Evolutionary conservation across 2,329 filamentous ascomycete genomes (phyloP), one percentile per base, ranked within the genome.

Genomic region (Alternaria conjuncta): DNA sequence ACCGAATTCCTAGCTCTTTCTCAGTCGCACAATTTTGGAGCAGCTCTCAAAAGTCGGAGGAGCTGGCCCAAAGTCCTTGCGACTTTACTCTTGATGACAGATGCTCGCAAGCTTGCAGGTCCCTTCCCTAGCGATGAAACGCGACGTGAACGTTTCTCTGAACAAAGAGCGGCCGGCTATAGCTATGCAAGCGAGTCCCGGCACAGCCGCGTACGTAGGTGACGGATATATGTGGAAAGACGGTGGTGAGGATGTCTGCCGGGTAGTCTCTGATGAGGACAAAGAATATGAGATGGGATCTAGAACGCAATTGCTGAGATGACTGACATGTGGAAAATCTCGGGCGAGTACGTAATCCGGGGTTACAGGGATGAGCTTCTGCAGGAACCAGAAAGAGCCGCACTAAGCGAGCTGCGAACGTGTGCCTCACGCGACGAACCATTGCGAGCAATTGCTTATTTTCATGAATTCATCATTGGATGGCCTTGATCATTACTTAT

Each of bases 261-360:
- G 25, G 54, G n/a, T n/a, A 28, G 41, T 30, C 13, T 32, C 32
- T 21, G 50, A 60, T 51, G 61, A 60, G 23, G 18, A 41, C 45
- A 50, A 56, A n/a, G 41, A 20, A 53, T 25, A 59, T 53, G 47
- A 62, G 61, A 63, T 51, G 61, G 20, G 44, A 51, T 64, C 57
- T 61, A 44, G 44, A 64, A 59, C 51, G 12, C 57, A 61, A 55
- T 56, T 36, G 43, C 43, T 51, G 47, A 18, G 63, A 69, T 66
- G 68, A 71, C 64, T 66, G 68, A 46, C 55, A 55, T 23, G 55
- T 61, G 62, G 66, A 65, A 72, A 72, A 68, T 67, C 47, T 59
- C 63, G 47, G 36, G 46, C 25, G 49, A 46, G 57, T 68, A 68
- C 60, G 62, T 69, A 66, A 72, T 66, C 66, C 32, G 66, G 68